Conservation (phyloP, 805 yeast genomes). For the Candida parachauliodes region DNA sequence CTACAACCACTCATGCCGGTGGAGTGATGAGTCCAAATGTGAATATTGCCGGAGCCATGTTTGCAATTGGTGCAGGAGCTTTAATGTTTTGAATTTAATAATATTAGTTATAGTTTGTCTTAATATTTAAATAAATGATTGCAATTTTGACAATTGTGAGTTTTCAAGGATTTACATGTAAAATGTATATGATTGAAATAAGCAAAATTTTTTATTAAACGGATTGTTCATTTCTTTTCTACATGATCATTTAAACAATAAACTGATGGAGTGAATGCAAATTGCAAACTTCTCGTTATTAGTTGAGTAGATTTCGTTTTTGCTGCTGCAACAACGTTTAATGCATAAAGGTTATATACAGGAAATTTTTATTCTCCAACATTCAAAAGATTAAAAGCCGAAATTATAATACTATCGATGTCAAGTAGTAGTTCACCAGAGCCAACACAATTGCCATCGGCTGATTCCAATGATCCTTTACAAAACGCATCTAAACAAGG, state of each 20-base stretch:
- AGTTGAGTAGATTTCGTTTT: too few species aligned
- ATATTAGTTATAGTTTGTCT: not conserved
- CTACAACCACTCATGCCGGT: conserved; percentile 4
- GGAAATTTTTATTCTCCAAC: conserved; percentile 4
- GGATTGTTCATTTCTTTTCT: too few species aligned
- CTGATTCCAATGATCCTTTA: not conserved
- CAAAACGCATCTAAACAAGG: conserved; percentile 4
- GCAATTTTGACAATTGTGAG: too few species aligned
- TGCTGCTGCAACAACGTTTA: not conserved
- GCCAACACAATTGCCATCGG: not conserved
- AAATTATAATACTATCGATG: not conserved
- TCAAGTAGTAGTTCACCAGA: conserved; percentile 7
- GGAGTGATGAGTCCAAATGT: not conserved
- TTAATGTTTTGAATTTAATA: not conserved
- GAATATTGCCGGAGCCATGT: conserved; percentile 1
- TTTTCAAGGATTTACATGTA: too few species aligned
- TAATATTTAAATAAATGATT: too few species aligned
- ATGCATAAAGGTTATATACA: not conserved
- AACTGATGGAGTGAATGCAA: too few species aligned
- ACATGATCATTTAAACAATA: too few species aligned
- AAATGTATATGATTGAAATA: too few species aligned
- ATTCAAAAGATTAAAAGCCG: not conserved
- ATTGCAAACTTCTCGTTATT: too few species aligned
- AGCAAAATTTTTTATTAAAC: too few species aligned
- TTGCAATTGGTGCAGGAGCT: conserved; percentile 5